Evolutionary conservation across 2,329 filamentous ascomycete species (phyloP).

Genomic region (Pestalotiopsis sp.): DNA sequence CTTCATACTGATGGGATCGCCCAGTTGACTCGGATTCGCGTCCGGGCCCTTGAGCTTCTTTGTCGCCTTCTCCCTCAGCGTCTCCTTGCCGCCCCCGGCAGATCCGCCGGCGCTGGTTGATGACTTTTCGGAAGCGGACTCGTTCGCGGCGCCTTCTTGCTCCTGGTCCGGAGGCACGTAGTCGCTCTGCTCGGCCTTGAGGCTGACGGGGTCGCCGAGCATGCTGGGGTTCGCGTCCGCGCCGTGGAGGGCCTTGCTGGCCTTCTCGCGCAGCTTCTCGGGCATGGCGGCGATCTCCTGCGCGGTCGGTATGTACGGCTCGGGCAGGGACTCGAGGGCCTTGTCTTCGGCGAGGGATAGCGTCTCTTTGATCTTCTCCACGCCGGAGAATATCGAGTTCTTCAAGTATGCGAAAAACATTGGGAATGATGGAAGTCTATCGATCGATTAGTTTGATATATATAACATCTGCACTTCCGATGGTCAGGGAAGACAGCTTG

Average conservation of each 20-base stretch:
- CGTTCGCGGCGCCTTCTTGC: constrained; percentile 23
- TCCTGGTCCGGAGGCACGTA: constrained; percentile 27
- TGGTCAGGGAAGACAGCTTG: neutral
- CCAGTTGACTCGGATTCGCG: constrained; percentile 27
- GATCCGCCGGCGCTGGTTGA: neutral
- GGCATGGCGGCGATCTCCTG: constrained; percentile 20
- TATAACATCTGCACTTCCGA: neutral
- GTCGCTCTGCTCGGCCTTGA: constrained; percentile 40
- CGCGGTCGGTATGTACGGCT: constrained; percentile 14
- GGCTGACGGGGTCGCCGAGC: constrained; percentile 41
- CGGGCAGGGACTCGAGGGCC: constrained; percentile 15
- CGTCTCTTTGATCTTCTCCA: neutral
- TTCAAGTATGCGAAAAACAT: constrained; percentile 5
- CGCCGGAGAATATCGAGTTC: neutral
- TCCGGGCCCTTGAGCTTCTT: constrained; percentile 24
- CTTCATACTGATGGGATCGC: constrained; percentile 28
- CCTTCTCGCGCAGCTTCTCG: constrained; percentile 32
- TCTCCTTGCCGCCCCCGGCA: constrained; percentile 10
- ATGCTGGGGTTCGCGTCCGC: constrained; percentile 37
- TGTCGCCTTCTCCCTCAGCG: constrained; percentile 23
- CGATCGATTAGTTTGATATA: neutral
- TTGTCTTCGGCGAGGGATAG: constrained; percentile 12
- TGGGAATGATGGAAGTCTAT: neutral
- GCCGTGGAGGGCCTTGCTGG: constrained; percentile 31
- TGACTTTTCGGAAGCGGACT: neutral